Percentiles rank a stretch among this genome's conserved stretches.
phyloP scores from a whole-genome alignment of 192 early-diverging fungal genomes.

The Funneliformis geosporum region DNA sequence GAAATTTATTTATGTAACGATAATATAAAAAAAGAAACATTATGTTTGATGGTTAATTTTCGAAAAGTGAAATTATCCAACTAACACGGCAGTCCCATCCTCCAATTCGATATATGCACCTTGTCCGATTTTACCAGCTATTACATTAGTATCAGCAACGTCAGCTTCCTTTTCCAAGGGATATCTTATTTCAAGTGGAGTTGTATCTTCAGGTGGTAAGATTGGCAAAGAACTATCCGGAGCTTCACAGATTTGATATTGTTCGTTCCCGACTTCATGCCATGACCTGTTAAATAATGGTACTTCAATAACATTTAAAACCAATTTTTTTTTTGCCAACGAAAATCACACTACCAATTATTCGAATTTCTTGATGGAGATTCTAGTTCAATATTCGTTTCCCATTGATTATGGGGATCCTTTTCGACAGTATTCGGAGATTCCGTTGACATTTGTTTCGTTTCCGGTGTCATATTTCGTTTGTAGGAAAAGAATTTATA shows the following conservation, averaged over 20 bases:
- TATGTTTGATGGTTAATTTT: no score
- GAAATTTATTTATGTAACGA: no score
- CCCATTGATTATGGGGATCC: not conserved
- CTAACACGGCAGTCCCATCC: no score
- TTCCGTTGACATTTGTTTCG: no score
- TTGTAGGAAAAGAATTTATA: no score
- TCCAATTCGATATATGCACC: no score
- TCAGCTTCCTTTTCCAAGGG: no score
- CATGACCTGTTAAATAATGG: not conserved
- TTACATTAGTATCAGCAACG: no score
- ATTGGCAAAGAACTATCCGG: not conserved
- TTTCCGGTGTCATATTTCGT: no score
- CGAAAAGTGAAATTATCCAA: no score
- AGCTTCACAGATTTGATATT: not conserved
- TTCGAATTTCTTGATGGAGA: not conserved
- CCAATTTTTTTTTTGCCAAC: not conserved
- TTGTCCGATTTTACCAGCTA: no score
- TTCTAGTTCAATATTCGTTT: not conserved
- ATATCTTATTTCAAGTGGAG: not conserved
- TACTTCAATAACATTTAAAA: not conserved
- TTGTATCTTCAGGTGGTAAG: conserved; percentile 5
- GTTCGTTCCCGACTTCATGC: not conserved
- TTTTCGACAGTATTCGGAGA: not conserved
- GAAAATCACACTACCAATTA: not conserved
- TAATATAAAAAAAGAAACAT: no score